Evolutionary conservation across 306 rosid genomes (phyloP).

Genomic region (Cucurbita moschata): DNA sequence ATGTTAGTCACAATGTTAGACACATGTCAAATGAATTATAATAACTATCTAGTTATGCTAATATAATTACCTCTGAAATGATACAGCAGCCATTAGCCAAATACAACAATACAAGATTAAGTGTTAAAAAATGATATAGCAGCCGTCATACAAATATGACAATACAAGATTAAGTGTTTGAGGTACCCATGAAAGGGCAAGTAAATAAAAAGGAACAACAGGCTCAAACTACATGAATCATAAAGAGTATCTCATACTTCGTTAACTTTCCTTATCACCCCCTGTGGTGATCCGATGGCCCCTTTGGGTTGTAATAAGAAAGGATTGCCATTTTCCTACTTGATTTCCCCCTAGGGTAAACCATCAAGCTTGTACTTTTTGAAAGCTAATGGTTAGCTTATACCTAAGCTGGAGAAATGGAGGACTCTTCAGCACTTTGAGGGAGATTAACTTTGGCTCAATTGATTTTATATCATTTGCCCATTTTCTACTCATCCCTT

Average conservation of each 20-base stretch:
- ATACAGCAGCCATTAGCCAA: not conserved
- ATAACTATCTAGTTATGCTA: not conserved
- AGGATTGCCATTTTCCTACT: not conserved
- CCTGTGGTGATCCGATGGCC: not conserved
- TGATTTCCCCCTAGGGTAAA: not conserved
- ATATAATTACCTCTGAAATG: not conserved
- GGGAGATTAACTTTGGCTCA: not conserved
- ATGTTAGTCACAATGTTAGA: not conserved
- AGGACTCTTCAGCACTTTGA: not conserved
- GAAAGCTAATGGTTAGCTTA: not conserved
- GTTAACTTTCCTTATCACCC: not conserved
- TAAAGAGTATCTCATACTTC: not conserved
- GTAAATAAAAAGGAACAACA: not conserved
- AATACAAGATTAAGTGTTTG: not conserved
- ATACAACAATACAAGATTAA: not conserved
- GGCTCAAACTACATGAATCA: not conserved
- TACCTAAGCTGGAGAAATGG: not conserved
- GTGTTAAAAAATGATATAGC: not conserved
- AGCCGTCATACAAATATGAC: not conserved
- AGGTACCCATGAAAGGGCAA: not conserved
- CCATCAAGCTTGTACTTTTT: not conserved
- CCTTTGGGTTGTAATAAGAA: not conserved
- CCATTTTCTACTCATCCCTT: not conserved
- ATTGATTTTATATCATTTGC: not conserved
- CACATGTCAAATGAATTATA: not conserved